These are phyloP conservation scores for Pezicula neosporulosa DNA, from an alignment of 2,329 filamentous ascomycete species.

Conservation along the genomic window DNA sequence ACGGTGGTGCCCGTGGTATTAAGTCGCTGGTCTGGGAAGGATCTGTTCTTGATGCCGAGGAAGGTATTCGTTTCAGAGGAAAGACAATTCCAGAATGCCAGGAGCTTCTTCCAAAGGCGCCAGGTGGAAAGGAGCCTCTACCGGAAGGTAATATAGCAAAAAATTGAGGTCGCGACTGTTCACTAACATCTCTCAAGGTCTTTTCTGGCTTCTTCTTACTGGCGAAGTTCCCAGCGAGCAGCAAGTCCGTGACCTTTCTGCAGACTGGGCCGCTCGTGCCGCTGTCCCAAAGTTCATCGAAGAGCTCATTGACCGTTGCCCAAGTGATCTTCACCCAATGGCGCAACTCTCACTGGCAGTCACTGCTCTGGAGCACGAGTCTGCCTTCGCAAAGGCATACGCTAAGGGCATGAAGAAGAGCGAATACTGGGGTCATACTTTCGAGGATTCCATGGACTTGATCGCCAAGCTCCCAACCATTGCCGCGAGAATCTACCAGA, in stretches of 20 bases:
- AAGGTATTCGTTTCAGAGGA: slow-evolving; percentile 99
- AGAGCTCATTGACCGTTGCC: slow-evolving; percentile 99
- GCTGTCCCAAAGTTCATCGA: slow-evolving; percentile 97
- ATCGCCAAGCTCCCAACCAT: slow-evolving; percentile 99
- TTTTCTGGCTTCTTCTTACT: slow-evolving; percentile 99
- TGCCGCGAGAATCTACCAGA: slow-evolving; percentile 98
- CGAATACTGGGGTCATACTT: slow-evolving; percentile 99
- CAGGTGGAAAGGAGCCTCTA: slow-evolving; percentile 93
- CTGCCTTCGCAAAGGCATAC: slow-evolving; percentile 96
- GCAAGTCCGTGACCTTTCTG: slow-evolving; percentile 96
- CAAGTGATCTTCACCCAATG: slow-evolving; percentile 98
- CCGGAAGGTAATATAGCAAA: slow-evolving; percentile 68
- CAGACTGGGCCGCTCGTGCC: slow-evolving; percentile 97
- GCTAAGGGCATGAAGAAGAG: slow-evolving; percentile 99
- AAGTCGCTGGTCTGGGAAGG: slow-evolving; percentile 99
- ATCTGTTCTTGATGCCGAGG: slow-evolving; percentile 95
- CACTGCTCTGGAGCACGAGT: slow-evolving; percentile 97
- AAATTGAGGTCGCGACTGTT: neutral
- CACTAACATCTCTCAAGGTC: slow-evolving; percentile 49
- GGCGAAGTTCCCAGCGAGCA: slow-evolving; percentile 97
- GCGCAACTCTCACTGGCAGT: slow-evolving; percentile 98
- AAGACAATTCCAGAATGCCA: slow-evolving; percentile 99
- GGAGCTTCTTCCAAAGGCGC: slow-evolving; percentile 93
- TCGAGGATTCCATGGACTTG: slow-evolving; percentile 99
- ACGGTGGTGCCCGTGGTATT: slow-evolving; percentile 98